Percentiles rank a stretch among this genome's conserved stretches.
phyloP scores from a whole-genome alignment of 2,329 filamentous ascomycete genomes.

The Stagonosporopsis cucurbitacearum region DNA sequence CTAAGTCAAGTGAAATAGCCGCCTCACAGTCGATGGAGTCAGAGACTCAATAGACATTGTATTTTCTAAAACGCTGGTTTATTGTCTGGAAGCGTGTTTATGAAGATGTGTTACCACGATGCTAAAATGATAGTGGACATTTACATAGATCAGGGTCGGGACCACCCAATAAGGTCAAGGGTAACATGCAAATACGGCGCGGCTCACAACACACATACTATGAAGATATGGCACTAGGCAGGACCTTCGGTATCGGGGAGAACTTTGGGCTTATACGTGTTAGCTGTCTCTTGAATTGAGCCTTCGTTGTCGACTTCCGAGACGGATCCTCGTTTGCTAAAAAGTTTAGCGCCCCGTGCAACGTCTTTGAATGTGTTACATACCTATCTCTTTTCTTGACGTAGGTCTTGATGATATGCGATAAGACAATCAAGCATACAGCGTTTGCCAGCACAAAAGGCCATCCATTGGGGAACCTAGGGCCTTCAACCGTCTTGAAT shows the following conservation, averaged over 20 bases:
- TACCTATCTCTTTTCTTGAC: constrained; percentile 21
- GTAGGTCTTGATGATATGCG: constrained; percentile 26
- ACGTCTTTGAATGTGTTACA: background rate
- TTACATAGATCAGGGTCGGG: too few relatives aligned
- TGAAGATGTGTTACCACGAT: background rate
- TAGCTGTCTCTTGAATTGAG: constrained; percentile 12
- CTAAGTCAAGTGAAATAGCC: background rate
- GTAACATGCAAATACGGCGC: background rate
- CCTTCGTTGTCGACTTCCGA: constrained; percentile 16
- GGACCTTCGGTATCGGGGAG: background rate
- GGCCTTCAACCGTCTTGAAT: constrained; percentile 56
- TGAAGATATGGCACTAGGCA: background rate
- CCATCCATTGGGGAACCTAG: constrained; percentile 53
- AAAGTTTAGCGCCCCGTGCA: background rate
- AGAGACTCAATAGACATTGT: fast-evolving
- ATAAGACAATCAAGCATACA: constrained; percentile 44
- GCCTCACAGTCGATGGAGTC: background rate
- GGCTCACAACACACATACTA: background rate
- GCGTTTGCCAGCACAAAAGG: constrained; percentile 51
- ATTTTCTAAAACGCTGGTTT: background rate
- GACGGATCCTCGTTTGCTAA: background rate
- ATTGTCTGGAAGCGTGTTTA: background rate
- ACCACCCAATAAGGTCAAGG: too few relatives aligned
- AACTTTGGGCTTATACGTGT: background rate
- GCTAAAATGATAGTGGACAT: background rate